Conservation (phyloP, 2,329 filamentous ascomycete species). For the Aspergillus niger region DNA sequence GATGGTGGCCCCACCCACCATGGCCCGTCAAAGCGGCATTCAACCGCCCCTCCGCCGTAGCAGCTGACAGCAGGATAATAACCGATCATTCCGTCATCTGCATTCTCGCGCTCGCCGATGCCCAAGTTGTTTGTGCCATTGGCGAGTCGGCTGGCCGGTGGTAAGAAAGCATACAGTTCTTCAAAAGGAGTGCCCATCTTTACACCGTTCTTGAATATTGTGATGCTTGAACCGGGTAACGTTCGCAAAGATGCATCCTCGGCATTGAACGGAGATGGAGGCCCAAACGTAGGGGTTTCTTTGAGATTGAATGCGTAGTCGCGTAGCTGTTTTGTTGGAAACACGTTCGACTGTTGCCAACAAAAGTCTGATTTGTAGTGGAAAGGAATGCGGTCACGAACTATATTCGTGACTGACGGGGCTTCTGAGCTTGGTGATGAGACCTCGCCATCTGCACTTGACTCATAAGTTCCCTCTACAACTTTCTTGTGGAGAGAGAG, state of each 20-base stretch:
- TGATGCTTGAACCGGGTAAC: conserved; percentile 81
- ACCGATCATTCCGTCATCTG: conserved; percentile 92
- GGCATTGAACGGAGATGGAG: conserved; percentile 61
- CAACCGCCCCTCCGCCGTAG: conserved; percentile 85
- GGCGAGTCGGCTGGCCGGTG: conserved; percentile 69
- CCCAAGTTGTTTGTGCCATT: conserved; percentile 47
- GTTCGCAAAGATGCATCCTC: conserved; percentile 79
- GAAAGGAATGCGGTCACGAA: conserved; percentile 93
- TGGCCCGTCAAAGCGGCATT: conserved; percentile 90
- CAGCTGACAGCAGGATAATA: conserved; percentile 94
- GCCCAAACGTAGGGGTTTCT: conserved; percentile 48
- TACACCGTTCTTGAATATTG: conserved; percentile 89
- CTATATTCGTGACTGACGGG: conserved; percentile 72
- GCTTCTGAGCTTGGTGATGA: conserved; percentile 37
- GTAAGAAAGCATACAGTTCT: conserved; percentile 84
- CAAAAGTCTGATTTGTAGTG: conserved; percentile 91
- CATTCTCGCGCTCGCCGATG: conserved; percentile 75
- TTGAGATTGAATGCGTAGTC: conserved; percentile 58
- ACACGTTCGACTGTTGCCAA: conserved; percentile 69
- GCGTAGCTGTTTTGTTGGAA: conserved; percentile 83
- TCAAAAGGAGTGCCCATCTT: conserved; percentile 85
- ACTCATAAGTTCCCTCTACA: conserved; percentile 83
- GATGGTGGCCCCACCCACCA: conserved; percentile 85
- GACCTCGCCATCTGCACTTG: conserved; percentile 65
- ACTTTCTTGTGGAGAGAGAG: conserved; percentile 85